Base-by-base conservation (phyloP, 2,329 filamentous ascomycete species). In the Pseudonectria buxi region DNA sequence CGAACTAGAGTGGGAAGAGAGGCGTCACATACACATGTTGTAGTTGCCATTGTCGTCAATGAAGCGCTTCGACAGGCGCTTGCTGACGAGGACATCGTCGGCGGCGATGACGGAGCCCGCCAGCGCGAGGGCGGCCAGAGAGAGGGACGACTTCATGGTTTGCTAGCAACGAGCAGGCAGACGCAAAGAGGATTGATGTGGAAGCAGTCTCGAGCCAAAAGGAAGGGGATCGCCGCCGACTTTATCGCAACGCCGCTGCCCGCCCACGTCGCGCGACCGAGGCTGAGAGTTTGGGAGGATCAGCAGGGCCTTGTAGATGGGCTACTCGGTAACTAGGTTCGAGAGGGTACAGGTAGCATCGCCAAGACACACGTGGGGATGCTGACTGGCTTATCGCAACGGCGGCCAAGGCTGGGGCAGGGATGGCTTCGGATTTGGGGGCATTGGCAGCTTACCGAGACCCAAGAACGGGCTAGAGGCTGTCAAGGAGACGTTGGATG, bases 71-170 rank as follows among this genome's bases (percentile, higher is more conserved):
- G 53, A 47, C 27, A 71, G 45, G 24, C 66, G 66, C 44, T 60
- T 61, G 55, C 69, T 75, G 49, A 68, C 62, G 16, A 76, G 59
- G 10, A 62, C 62, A 49, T 75, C 71, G 35, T 69, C 65, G 27
- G 56, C 47, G 27, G 56, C 47, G 24, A 38, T 48, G n/a, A 47
- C 54, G 22, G 56, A 49, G n/a, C 54, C 44, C 3, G 45, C 47
- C 28, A 61, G 34, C 14, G 54, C 53, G 30, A 55, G 33, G 3
- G 47, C 41, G 32, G 37, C 37, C 29, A 53, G 30, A 26, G 46
- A 41, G 32, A 49, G 31, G 24, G 49, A 45, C 24, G 43, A 37
- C 38, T 49, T 53, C 50, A 53, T 53, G 27, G 25, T 44, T n/a
- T n/a, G n/a, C n/a, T n/a, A n/a, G n/a, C n/a, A n/a, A n/a, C n/a